These are phyloP conservation scores for Scytalidium sp. DNA, from an alignment of 2,329 filamentous ascomycete genomes.

Conservation along the genomic window DNA sequence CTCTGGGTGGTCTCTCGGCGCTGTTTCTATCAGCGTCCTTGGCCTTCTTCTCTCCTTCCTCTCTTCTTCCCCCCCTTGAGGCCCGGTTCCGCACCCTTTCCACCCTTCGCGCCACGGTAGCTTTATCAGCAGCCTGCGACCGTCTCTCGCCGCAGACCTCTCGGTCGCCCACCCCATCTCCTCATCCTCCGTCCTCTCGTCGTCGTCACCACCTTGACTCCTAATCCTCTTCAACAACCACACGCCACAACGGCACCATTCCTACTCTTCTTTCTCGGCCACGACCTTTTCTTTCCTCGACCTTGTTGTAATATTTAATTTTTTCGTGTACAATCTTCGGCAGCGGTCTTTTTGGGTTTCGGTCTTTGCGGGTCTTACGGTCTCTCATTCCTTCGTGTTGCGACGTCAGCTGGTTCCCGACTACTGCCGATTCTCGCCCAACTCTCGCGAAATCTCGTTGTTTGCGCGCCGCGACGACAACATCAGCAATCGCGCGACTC, in stretches of 20 bases:
- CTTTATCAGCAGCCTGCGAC: conserved; percentile 29
- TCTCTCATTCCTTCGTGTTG: not conserved
- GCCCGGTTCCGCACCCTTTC: conserved; percentile 14
- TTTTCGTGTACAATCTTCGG: conserved; percentile 10
- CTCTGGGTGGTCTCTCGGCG: not conserved
- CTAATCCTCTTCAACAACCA: conserved; percentile 6
- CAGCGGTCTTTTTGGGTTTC: not conserved
- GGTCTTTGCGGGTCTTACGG: not conserved
- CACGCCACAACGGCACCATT: conserved; percentile 16
- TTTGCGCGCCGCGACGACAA: not conserved
- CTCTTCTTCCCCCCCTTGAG: conserved; percentile 4
- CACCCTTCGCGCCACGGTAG: conserved; percentile 16
- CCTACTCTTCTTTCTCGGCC: conserved; percentile 19
- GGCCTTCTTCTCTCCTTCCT: conserved; percentile 5
- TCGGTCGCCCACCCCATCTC: conserved; percentile 6
- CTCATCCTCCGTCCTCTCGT: conserved; percentile 8
- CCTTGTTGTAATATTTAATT: conserved; percentile 17
- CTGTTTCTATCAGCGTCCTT: conserved; percentile 5
- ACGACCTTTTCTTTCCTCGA: conserved; percentile 12
- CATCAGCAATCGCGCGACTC: not conserved
- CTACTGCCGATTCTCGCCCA: not conserved
- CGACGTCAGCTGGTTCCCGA: not conserved
- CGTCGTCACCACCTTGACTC: conserved; percentile 8
- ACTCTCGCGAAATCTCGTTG: not conserved
- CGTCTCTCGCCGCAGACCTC: not conserved